A percentile compares a stretch with the other conserved stretches of the same genome.
phyloP scores from a whole-genome alignment of 1,139 yeast genomes.

The Hyphopichia khmerensis region DNA sequence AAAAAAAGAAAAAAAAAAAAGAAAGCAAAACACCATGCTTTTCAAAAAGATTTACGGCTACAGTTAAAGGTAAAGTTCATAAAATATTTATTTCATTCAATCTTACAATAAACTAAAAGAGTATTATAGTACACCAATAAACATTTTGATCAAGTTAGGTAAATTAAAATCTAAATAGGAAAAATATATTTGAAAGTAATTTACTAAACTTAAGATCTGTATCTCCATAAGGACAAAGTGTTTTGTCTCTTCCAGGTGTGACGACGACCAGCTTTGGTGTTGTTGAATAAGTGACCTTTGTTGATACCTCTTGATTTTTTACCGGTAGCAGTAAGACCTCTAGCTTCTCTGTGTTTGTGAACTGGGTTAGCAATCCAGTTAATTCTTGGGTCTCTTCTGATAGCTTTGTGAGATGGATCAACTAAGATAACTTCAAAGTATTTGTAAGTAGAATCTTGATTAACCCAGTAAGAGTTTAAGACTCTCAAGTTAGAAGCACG shows the following conservation, averaged over 20 bases:
- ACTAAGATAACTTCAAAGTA: slow-evolving; percentile 96
- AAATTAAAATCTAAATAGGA: background rate
- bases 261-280: slow-evolving; percentile 97
- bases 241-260: slow-evolving; percentile 99
- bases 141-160: slow-evolving; percentile 1
- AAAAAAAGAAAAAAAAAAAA: no score
- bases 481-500: slow-evolving; percentile 99
- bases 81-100: slow-evolving; percentile 1
- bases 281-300: slow-evolving; percentile 99
- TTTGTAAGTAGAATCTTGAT: slow-evolving; percentile 99
- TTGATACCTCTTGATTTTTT: slow-evolving; percentile 99
- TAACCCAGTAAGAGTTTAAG: slow-evolving; percentile 99
- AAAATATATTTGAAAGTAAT: background rate
- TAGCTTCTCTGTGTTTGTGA: slow-evolving; percentile 99
- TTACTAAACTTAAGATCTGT: slow-evolving; percentile 73
- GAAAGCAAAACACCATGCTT: no score
- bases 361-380: slow-evolving; percentile 99
- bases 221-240: slow-evolving; percentile 99
- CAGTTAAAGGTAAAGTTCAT: background rate
- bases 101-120: background rate
- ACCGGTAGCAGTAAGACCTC: slow-evolving; percentile 98
- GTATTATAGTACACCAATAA: background rate
- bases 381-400: slow-evolving; percentile 98
- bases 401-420: slow-evolving; percentile 98
- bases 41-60: no score